Percentiles rank a stretch among this genome's conserved stretches.
Conservation (phyloP, 106 monocot genomes). For the Acorus calamus region DNA sequence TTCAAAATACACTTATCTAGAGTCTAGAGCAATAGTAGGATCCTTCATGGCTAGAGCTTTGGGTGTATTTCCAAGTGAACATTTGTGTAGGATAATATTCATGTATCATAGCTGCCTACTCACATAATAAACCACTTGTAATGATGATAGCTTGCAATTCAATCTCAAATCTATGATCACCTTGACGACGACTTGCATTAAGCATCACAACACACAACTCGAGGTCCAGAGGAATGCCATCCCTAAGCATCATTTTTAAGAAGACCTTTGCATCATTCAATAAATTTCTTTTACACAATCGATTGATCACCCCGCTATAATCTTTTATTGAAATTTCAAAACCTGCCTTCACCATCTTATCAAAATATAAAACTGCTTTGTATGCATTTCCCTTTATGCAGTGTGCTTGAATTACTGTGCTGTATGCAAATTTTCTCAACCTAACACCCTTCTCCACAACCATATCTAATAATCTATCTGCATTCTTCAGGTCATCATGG, state of each 20-base stretch:
- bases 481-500: slow-evolving; percentile 12
- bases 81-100: too few relatives aligned
- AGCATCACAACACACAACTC: slow-evolving; percentile 23
- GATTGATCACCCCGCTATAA: slow-evolving; percentile 53
- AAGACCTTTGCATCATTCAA: slow-evolving; percentile 34
- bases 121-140: slow-evolving; percentile 25
- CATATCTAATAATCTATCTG: slow-evolving; percentile 32
- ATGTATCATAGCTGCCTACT: too few relatives aligned
- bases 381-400: slow-evolving; percentile 48
- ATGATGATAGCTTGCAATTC: slow-evolving; percentile 31
- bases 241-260: slow-evolving; percentile 41
- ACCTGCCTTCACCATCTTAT: slow-evolving; percentile 42
- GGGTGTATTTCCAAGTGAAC: too few relatives aligned
- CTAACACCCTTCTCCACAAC: slow-evolving; percentile 27
- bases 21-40: too few relatives aligned
- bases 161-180: slow-evolving; percentile 16
- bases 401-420: slow-evolving; percentile 48
- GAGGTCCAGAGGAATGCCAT: slow-evolving; percentile 47
- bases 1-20: too few relatives aligned
- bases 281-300: slow-evolving; percentile 45
- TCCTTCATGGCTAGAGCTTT: too few relatives aligned
- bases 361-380: slow-evolving; percentile 44
- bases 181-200: slow-evolving; percentile 20
- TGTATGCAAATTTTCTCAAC: slow-evolving; percentile 63
- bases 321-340: slow-evolving; percentile 44